These are phyloP conservation scores for Dictyostelium intermedium DNA, from an alignment of 78 protist genomes.

Conservation along the genomic window DNA sequence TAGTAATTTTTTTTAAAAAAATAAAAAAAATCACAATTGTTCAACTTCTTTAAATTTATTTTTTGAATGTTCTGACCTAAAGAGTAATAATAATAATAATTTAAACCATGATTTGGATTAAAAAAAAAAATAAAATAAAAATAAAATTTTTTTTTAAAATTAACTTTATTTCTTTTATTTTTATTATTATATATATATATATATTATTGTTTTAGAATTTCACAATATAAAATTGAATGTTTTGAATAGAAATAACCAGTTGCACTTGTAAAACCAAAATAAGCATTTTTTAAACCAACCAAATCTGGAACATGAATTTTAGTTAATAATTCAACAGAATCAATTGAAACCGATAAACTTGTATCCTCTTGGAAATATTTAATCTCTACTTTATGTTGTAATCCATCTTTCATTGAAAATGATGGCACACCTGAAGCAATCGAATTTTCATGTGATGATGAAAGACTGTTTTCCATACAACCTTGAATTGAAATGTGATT, in stretches of 20 bases:
- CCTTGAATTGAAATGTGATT: slow-evolving; percentile 15
- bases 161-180: not conserved
- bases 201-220: not conserved
- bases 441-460: not conserved
- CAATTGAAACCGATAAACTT: not conserved
- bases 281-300: not conserved
- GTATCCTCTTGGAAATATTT: not conserved
- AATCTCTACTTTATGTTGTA: not conserved
- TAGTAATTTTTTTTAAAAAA: too few species aligned
- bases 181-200: too few species aligned
- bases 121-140: not conserved
- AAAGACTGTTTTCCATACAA: not conserved
- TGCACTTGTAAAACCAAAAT: not conserved
- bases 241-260: not conserved
- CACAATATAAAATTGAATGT: not conserved
- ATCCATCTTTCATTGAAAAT: not conserved
- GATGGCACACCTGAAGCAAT: not conserved
- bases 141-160: too few species aligned
- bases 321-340: not conserved
- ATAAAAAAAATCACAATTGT: too few species aligned
- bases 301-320: not conserved
- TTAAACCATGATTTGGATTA: not conserved
- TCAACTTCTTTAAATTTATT: not conserved
- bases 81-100: not conserved
- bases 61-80: not conserved